Conservation (phyloP, 2,329 filamentous ascomycete genomes). For the Huntiella bhutanensis region DNA sequence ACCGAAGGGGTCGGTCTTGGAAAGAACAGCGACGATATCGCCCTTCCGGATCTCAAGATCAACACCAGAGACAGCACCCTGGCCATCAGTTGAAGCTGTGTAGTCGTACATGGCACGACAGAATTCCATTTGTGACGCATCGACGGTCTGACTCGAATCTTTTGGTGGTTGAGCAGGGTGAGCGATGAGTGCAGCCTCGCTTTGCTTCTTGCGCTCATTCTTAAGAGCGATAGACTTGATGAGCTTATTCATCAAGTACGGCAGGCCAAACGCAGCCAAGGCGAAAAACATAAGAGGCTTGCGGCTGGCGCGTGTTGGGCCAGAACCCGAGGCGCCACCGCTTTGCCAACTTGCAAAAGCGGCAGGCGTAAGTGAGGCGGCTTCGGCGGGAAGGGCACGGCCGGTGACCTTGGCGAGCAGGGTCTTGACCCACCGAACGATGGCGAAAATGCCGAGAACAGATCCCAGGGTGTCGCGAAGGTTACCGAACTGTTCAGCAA, state of each 20-base stretch:
- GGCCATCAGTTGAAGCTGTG: constrained; percentile 49
- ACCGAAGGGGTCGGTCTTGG: constrained; percentile 80
- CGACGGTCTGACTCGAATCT: constrained; percentile 39
- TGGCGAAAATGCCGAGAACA: constrained; percentile 81
- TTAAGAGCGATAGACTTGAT: constrained; percentile 69
- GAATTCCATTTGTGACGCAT: constrained; percentile 86
- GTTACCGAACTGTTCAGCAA: constrained; percentile 92
- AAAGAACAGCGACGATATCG: constrained; percentile 82
- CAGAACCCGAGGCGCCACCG: constrained; percentile 39
- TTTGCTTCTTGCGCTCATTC: constrained; percentile 42
- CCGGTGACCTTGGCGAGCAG: constrained; percentile 84
- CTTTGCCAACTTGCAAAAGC: constrained; percentile 83
- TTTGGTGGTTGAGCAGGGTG: constrained; percentile 28
- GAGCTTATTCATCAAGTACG: constrained; percentile 92
- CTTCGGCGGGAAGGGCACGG: constrained; percentile 72
- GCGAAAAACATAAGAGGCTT: constrained; percentile 96
- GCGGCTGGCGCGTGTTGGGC: constrained; percentile 57
- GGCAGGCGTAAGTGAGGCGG: constrained; percentile 68
- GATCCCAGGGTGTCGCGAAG: constrained; percentile 85
- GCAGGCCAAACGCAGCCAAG: constrained; percentile 80
- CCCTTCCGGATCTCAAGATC: constrained; percentile 88
- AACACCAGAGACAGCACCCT: constrained; percentile 42
- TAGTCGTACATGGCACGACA: constrained; percentile 92
- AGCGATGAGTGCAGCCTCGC: constrained; percentile 20
- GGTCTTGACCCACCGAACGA: constrained; percentile 88